Evolutionary conservation across 345 rosid species (phyloP), one percentile per base, ranked within the genome.

Genomic region (Toxicodendron radicans): DNA sequence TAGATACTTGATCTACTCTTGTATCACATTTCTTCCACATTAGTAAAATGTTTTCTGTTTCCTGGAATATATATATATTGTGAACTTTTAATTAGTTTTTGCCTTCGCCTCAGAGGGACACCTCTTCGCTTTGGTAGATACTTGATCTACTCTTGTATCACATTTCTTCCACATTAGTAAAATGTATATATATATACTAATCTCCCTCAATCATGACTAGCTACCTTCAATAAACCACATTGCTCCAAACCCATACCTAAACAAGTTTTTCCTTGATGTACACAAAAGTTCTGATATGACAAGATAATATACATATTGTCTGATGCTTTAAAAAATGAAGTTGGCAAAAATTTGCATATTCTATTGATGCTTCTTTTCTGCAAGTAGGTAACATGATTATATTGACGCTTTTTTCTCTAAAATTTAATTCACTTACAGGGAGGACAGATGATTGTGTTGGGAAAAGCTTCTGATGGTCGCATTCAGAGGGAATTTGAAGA

Each of bases 391-490:
- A 45, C 24, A 23, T 71, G 38, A 24, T 35, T 53, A 56, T 53
- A 43, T 23, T 72, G n/a, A 24, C 70, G 63, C 6, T 45, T 27
- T 35, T 8, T 76, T 54, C 16, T 13, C 16, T 63, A 24, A 27
- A 6, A 4, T 16, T 66, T 60, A 66, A 46, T 21, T 66, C 43
- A 13, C 70, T 66, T 70, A 56, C 74, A 87, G 91, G 89, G 91
- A 43, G 91, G 91, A 41, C 91, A 87, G 77, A 75, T 87, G 83
- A 59, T 87, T 82, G 75, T 87, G 63, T 82, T 87, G 21, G 91
- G 89, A 68, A 87, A 82, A 68, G 86, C 89, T 71, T 72, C 86
- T 66, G 85, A 83, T 77, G 72, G 20, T 58, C 84, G 85, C 10
- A 82, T 87, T 66, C 83, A 85, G 62, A 69, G 48, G 35, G 83